These are phyloP conservation scores for Thamnidium elegans DNA, from an alignment of 192 early-diverging fungal genomes.

Conservation along the genomic window DNA sequence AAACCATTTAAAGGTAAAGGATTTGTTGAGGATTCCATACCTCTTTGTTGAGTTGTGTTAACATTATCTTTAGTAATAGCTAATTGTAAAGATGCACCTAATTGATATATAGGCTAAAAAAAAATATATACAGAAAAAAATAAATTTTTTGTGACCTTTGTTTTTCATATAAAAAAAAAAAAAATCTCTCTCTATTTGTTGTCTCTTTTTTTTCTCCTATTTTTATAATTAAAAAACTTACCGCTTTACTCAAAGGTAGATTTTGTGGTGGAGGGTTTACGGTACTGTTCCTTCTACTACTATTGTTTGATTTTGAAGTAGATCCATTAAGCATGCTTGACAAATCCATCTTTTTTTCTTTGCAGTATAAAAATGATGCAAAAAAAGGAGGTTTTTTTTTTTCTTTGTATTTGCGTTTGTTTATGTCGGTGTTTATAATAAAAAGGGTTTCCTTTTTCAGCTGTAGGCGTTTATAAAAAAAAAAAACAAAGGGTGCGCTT, in stretches of 20 bases:
- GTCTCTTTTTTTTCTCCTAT: neutral
- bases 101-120: conserved; percentile 9
- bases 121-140: neutral
- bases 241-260: neutral
- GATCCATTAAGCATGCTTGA: conserved; percentile 18
- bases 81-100: conserved; percentile 19
- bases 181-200: neutral
- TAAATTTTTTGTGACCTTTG: neutral
- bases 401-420: neutral
- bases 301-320: neutral
- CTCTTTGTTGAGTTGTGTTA: no score
- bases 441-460: neutral
- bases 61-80: neutral
- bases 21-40: neutral
- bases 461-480: no score
- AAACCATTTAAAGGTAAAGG: neutral
- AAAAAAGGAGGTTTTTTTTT: conserved; percentile 1
- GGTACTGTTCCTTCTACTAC: neutral
- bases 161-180: no score
- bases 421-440: neutral
- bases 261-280: neutral
- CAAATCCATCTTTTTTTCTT: conserved; percentile 11
- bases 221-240: neutral
- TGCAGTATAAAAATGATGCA: neutral
- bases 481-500: no score